phyloP scores from a whole-genome alignment of 352 stramenopile genomes.

The Globisporangium recalcitrans region DNA sequence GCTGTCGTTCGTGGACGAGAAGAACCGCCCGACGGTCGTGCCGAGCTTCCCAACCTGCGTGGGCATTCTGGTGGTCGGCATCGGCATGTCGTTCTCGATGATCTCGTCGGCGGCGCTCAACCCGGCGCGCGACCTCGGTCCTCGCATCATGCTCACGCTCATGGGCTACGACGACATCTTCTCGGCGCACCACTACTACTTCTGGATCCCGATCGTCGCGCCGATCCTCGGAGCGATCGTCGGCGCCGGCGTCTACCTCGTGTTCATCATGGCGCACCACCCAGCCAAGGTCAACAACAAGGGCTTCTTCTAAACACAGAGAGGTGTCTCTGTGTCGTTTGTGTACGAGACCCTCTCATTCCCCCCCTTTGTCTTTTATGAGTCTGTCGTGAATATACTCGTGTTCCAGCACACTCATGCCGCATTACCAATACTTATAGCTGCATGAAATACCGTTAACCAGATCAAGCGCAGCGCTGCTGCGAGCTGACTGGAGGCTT shows the following conservation, averaged over 20 bases:
- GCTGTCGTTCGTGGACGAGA: slow-evolving; percentile 23
- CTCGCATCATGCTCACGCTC: slow-evolving; percentile 28
- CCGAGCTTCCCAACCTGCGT: slow-evolving; percentile 23
- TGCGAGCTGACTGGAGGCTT: too few species aligned
- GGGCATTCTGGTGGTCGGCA: slow-evolving; percentile 20
- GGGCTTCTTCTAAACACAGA: slow-evolving; percentile 26
- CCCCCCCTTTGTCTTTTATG: too few species aligned
- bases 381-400: too few species aligned
- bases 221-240: slow-evolving; percentile 23
- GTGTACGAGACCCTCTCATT: too few species aligned
- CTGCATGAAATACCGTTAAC: too few species aligned
- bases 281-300: slow-evolving; percentile 19
- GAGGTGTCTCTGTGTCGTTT: too few species aligned
- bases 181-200: slow-evolving; percentile 23
- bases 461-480: too few species aligned
- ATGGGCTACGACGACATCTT: slow-evolving; percentile 27
- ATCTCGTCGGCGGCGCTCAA: slow-evolving; percentile 29
- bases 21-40: slow-evolving; percentile 27
- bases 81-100: slow-evolving; percentile 31
- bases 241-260: slow-evolving; percentile 23
- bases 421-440: too few species aligned
- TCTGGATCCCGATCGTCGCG: slow-evolving; percentile 36
- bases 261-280: slow-evolving; percentile 33
- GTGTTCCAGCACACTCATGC: too few species aligned
- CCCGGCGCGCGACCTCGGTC: slow-evolving; percentile 34